Base-by-base conservation (phyloP, 495 filamentous ascomycete genomes). In the Xylaria grammica region DNA sequence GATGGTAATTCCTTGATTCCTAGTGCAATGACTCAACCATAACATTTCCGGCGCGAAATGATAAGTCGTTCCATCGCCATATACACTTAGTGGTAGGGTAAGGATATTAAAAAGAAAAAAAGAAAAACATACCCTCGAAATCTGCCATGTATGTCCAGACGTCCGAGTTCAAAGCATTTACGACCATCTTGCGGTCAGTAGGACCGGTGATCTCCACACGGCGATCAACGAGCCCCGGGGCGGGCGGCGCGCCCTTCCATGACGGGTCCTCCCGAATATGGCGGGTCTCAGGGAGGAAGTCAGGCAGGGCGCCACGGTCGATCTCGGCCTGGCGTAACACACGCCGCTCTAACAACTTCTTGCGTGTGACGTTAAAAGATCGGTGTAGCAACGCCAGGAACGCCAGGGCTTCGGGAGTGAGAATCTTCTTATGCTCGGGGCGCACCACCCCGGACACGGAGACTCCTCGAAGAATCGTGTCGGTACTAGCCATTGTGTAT, bases 81-180 rank as follows among this genome's bases (percentile, higher is more conserved):
- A 4, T 59, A 24, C 19, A 32, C 17, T 30, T 19, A n/a, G 17
- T 7, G 11, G 49, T 11, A 15, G 2, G 30, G 38, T 1, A 45
- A 49, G 20, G 19, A 55, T 30, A 22, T 13, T 11, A 7, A 45
- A 26, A 60, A 26, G 2, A 22, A 34, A 36, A 34, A 30, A 17
- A 56, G 34, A 13, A 64, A 32, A 20, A 74, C 80, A 53, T 75
- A 93, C 93, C 93, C 81, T 99, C 95, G 62, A 99, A 95, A 81
- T 99, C 95, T 29, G 95, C 96, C 95, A 99, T 99, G 76, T 99
- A 99, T 30, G 95, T 98, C 92, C 92, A 99, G 20, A 98, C 96
- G 73, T 98, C 87, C 40, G 94, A 89, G 78, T 99, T 99, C 75
- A 99, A 72, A 6, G 95, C 95, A 78, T 99, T 99, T 60, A 99